phyloP scores from a whole-genome alignment of 352 stramenopile genomes.

The Discostella stelligera region DNA sequence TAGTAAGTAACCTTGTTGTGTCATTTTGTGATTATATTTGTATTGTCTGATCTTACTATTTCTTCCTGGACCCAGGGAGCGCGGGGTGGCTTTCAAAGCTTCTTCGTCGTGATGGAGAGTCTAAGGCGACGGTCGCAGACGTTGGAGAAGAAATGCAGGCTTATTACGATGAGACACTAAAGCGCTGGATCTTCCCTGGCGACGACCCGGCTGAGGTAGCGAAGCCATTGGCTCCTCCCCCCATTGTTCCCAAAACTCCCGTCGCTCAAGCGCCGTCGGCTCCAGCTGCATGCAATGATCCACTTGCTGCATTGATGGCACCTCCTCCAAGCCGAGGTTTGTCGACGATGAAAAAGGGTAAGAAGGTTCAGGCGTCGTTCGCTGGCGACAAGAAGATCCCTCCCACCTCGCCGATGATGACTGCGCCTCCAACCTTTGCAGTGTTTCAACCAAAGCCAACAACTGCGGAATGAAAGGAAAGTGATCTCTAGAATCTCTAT shows the following conservation, averaged over 20 bases:
- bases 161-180: conserved; percentile 80
- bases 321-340: conserved; percentile 52
- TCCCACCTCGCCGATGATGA: conserved; percentile 34
- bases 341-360: conserved; percentile 38
- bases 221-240: conserved; percentile 75
- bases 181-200: conserved; percentile 80
- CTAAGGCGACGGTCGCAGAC: conserved; percentile 68
- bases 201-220: conserved; percentile 74
- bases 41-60: background rate
- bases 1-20: conserved; percentile 21
- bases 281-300: conserved; percentile 53
- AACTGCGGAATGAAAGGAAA: background rate
- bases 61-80: conserved; percentile 20
- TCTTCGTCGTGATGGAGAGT: conserved; percentile 43
- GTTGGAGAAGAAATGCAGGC: conserved; percentile 74
- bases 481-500: no score
- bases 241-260: conserved; percentile 47
- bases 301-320: conserved; percentile 81
- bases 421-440: conserved; percentile 55
- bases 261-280: conserved; percentile 19
- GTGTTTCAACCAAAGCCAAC: conserved; percentile 64
- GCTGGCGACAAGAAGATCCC: conserved; percentile 9
- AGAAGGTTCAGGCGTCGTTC: conserved; percentile 13
- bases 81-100: conserved; percentile 47
- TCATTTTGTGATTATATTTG: background rate